Conservation (phyloP, 179 eudicot species). For the Beta macrorhiza region DNA sequence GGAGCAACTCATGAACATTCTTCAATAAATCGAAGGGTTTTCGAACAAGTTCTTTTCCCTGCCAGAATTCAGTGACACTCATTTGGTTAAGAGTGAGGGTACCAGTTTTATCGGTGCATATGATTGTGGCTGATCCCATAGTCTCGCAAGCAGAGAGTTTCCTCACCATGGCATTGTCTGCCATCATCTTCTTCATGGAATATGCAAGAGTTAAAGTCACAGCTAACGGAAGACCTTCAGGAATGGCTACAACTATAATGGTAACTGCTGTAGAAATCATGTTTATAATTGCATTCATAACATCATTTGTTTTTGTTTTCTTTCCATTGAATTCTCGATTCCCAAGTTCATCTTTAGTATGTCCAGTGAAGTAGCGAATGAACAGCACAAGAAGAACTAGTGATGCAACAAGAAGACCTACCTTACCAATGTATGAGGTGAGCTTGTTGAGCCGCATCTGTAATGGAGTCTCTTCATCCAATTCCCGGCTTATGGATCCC, state of each 20-base stretch:
- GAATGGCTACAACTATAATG: slow-evolving; percentile 52
- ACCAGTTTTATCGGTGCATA: slow-evolving; percentile 54
- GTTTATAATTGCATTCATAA: slow-evolving; percentile 34
- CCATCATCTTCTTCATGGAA: slow-evolving; percentile 58
- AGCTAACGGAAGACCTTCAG: slow-evolving; percentile 54
- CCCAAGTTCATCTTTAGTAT: slow-evolving; percentile 35
- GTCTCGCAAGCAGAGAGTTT: slow-evolving; percentile 55
- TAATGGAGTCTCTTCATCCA: slow-evolving; percentile 44
- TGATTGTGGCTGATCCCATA: slow-evolving; percentile 52
- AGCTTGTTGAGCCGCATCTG: slow-evolving; percentile 43
- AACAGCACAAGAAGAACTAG: slow-evolving; percentile 42
- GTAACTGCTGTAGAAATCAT: slow-evolving; percentile 53
- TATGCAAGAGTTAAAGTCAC: slow-evolving; percentile 57
- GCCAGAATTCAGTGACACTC: slow-evolving; percentile 43
- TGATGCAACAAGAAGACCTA: slow-evolving; percentile 46
- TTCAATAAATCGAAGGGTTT: neutral
- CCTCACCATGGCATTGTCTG: slow-evolving; percentile 53
- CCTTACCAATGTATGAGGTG: slow-evolving; percentile 44
- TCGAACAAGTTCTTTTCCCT: slow-evolving; percentile 24
- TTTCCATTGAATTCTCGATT: slow-evolving; percentile 34
- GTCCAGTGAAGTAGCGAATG: slow-evolving; percentile 43
- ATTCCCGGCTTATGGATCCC: slow-evolving; percentile 33
- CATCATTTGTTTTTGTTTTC: slow-evolving; percentile 30
- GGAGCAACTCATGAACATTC: slow-evolving; percentile 32
- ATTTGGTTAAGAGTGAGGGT: slow-evolving; percentile 48